Evolutionary conservation across 345 rosid species (phyloP), one percentile per base, ranked within the genome.

Genomic region (Geranium brycei): DNA sequence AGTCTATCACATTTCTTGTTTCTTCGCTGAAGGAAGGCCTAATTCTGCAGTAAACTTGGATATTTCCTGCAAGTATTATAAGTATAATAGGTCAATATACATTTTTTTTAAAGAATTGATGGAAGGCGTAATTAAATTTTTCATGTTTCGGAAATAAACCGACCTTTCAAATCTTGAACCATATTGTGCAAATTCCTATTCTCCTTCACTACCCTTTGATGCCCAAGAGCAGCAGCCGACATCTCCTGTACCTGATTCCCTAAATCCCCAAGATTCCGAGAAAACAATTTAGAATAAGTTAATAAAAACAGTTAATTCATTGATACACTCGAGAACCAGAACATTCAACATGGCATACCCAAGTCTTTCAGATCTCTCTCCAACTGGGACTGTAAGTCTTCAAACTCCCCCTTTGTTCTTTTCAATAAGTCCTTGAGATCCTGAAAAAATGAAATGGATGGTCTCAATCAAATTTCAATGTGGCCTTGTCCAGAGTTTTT

Each of bases 141-240:
- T 38, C 47, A 38, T 38, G 6, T 38, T 38, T 38, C 28, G 41
- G 53, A 47, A 8, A 15, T 6, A 47, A 47, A 47, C 67, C 13
- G 59, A 89, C 99, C 99, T 90, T 90, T 90, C 80, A 93, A 81
- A 82, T 93, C 99, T 73, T 93, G 99, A 68, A 93, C 96, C 92
- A 88, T 81, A 83, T 90, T 93, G 77, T 86, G 83, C 62, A 90
- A 72, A 28, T 81, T 88, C 68, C 89, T 75, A 80, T 93, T 93
- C 74, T 93, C 99, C 76, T 82, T 80, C 68, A 90, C 79, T 51
- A 88, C 96, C 68, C 74, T 91, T 70, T 85, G 80, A 76, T 90
- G 88, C 41, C 97, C 92, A 71, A 75, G 82, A 66, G 99, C 92
- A 69, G 89, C 91, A 60, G 78, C 66, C 63, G 97, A 85, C 95